Percentiles rank a stretch among this genome's conserved stretches.
phyloP scores from a whole-genome alignment of 2,329 filamentous ascomycete species.

The Neonectria magnoliae region DNA sequence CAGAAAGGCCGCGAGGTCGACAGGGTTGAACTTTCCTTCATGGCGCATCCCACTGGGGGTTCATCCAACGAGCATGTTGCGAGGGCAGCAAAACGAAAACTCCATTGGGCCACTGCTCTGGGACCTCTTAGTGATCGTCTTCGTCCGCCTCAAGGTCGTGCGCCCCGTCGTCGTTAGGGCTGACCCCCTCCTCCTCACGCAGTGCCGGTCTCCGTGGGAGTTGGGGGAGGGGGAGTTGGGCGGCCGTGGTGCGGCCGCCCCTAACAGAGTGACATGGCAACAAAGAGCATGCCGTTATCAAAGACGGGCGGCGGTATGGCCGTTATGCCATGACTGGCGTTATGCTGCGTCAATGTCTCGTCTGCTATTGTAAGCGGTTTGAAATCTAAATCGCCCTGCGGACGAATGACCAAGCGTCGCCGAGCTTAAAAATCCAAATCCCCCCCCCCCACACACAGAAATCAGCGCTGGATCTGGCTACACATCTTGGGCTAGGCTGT shows the following conservation, averaged over 20 bases:
- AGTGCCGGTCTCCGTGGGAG: neutral
- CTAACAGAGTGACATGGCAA: neutral
- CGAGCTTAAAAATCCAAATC: conserved; percentile 29
- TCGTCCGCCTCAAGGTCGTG: conserved; percentile 26
- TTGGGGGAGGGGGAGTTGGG: neutral
- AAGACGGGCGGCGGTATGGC: neutral
- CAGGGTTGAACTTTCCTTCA: neutral
- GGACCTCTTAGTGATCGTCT: conserved; percentile 9
- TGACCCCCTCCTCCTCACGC: conserved; percentile 28
- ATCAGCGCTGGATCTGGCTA: neutral
- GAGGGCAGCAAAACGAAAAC: neutral
- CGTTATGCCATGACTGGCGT: conserved; percentile 18
- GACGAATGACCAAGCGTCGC: conserved; percentile 32
- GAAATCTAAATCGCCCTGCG: conserved; percentile 26
- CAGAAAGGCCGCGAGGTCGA: neutral
- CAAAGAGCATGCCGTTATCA: conserved; percentile 19
- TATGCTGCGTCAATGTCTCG: conserved; percentile 2
- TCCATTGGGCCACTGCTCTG: neutral
- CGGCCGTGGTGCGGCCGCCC: neutral
- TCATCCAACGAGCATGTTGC: neutral
- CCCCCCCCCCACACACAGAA: neutral
- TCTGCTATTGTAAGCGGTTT: conserved; percentile 39
- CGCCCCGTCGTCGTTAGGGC: conserved; percentile 31
- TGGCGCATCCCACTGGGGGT: neutral
- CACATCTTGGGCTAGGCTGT: neutral